Percentiles rank a stretch among this genome's conserved stretches.
Conservation (phyloP, 371 early-diverging fungal genomes). For the Rhizopus sp. region DNA sequence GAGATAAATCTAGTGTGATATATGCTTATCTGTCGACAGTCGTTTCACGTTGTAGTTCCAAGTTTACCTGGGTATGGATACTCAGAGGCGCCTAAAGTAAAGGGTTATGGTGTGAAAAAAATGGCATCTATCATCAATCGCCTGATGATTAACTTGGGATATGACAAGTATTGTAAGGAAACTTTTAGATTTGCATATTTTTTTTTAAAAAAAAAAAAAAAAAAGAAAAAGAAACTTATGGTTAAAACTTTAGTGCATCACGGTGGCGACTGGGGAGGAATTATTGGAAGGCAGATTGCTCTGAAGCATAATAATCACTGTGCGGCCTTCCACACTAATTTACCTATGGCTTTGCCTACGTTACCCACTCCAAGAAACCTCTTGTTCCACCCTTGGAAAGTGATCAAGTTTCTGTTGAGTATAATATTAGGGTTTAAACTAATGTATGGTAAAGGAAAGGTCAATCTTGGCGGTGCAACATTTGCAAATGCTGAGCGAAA, state of each 20-base stretch:
- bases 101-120: slow-evolving; percentile 38
- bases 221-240: background rate
- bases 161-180: slow-evolving; percentile 44
- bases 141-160: slow-evolving; percentile 58
- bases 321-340: slow-evolving; percentile 48
- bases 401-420: slow-evolving; percentile 17
- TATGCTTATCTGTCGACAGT: slow-evolving; percentile 10
- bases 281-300: slow-evolving; percentile 47
- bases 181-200: background rate
- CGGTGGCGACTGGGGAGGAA: slow-evolving; percentile 61
- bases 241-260: slow-evolving; percentile 29
- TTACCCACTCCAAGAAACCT: slow-evolving; percentile 21
- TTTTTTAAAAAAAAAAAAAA: no score
- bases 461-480: slow-evolving; percentile 17
- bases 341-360: slow-evolving; percentile 42
- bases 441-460: slow-evolving; percentile 20
- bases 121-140: slow-evolving; percentile 50
- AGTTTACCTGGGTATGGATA: slow-evolving; percentile 67
- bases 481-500: slow-evolving; percentile 30
- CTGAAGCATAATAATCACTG: slow-evolving; percentile 39
- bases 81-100: slow-evolving; percentile 50
- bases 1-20: background rate
- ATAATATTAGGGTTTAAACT: slow-evolving; percentile 23
- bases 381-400: slow-evolving; percentile 19
- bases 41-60: slow-evolving; percentile 63